These are phyloP conservation scores for Themeda triandra DNA, from an alignment of 176 grass and related monocot genomes.

Conservation along the genomic window DNA sequence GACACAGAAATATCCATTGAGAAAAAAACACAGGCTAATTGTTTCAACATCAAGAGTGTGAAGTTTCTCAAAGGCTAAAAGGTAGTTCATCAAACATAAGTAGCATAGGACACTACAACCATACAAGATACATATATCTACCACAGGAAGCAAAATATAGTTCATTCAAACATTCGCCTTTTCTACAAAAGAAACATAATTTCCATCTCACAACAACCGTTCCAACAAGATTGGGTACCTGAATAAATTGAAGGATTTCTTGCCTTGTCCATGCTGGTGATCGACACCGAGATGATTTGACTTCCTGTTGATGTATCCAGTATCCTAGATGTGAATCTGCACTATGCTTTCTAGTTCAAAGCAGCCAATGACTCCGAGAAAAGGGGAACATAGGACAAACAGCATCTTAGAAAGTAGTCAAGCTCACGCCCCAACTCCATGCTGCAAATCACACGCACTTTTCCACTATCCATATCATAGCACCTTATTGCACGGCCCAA, in stretches of 20 bases:
- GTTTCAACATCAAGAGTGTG: background rate
- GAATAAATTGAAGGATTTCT: background rate
- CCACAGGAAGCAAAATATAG: background rate
- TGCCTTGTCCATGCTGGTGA: background rate
- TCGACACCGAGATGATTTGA: background rate
- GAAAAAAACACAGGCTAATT: background rate
- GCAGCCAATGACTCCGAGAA: background rate
- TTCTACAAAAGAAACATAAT: background rate
- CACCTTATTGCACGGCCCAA: background rate
- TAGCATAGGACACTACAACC: background rate
- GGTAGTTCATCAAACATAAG: too few relatives aligned
- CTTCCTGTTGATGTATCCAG: background rate
- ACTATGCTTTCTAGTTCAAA: background rate
- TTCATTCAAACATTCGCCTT: background rate
- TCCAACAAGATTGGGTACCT: background rate
- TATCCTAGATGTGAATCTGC: background rate
- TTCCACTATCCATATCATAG: background rate
- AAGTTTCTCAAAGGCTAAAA: background rate
- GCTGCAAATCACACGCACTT: background rate
- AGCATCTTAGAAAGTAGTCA: accelerated
- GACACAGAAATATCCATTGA: background rate
- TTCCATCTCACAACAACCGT: background rate
- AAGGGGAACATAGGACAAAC: background rate
- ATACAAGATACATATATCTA: background rate
- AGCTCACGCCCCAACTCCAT: background rate